Evolutionary conservation across 2,329 filamentous ascomycete species (phyloP), one percentile per base, ranked within the genome.

Genomic region (Fonsecaea erecta): DNA sequence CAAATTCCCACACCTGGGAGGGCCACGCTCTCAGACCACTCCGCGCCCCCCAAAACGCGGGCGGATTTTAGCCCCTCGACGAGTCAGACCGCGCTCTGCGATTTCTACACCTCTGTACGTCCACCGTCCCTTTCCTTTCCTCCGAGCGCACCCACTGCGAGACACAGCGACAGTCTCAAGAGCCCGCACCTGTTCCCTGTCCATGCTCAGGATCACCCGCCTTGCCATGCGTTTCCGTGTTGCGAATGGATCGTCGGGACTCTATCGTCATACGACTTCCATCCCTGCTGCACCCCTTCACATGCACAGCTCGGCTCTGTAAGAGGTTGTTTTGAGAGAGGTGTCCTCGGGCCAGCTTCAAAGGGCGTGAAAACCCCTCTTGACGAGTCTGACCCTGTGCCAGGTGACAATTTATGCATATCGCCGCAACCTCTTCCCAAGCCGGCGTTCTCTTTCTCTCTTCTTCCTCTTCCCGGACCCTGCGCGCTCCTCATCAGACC

Each of bases 81-180:
- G 46, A 60, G 59, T 61, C 56, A 60, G 56, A 60, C 62, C 40
- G 56, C 51, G 40, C 52, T 53, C 55, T 60, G 32, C 53, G 24
- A 37, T 26, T 55, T 62, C 28, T 28, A 60, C 28, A n/a, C 18
- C 46, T 48, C 48, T 58, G 66, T 68, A 68, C 66, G 66, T 68
- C 53, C 52, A 63, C 52, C 1, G n/a, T 52, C 57, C 63, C 40
- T 65, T 70, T 71, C 70, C 68, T 69, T 71, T 71, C 61, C 68
- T 67, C 70, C 70, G 70, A 70, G 57, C 51, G 60, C 52, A 55
- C 57, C 57, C 63, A 53, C 59, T 28, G 63, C 55, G 34, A 64
- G 26, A 52, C 18, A 52, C 24, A 21, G n/a, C 11, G 28, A 24
- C 43, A 7, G 35, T n/a, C 14, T 14, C 37, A n/a, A n/a, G n/a